These are phyloP conservation scores for Tritrichomonas musculus DNA, from an alignment of 208 protist species.

Conservation along the genomic window DNA sequence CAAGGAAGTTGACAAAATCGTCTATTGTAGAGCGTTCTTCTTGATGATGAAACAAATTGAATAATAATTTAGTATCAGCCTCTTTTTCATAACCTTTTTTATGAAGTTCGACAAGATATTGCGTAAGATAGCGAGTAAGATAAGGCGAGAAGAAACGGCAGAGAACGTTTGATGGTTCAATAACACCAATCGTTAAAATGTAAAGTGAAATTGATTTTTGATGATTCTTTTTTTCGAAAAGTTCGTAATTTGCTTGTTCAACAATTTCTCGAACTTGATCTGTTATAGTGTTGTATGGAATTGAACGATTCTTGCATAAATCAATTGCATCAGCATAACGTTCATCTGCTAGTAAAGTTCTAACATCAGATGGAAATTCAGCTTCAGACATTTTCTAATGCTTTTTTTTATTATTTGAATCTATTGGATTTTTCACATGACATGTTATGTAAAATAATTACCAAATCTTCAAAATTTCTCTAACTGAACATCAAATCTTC, in stretches of 20 bases:
- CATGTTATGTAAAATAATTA: too few species aligned
- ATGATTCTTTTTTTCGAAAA: not conserved
- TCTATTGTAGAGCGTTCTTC: not conserved
- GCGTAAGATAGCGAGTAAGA: not conserved
- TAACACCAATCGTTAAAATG: not conserved
- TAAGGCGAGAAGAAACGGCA: conserved; percentile 17
- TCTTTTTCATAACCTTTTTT: not conserved
- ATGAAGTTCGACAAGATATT: conserved; percentile 11
- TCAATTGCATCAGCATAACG: not conserved
- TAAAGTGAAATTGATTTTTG: not conserved
- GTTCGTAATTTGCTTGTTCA: not conserved
- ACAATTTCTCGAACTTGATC: not conserved
- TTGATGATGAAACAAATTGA: conserved; percentile 13
- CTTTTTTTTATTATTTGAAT: too few species aligned
- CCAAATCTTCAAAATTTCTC: too few species aligned
- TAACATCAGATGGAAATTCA: not conserved
- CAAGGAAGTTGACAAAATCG: not conserved
- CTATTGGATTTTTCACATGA: too few species aligned
- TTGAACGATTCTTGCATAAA: not conserved
- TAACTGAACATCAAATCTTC: too few species aligned
- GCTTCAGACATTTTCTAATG: not conserved
- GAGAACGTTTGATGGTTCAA: conserved; percentile 21
- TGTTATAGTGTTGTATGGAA: not conserved
- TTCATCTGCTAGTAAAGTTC: not conserved
- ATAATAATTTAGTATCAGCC: not conserved